Conservation (phyloP, 495 filamentous ascomycete genomes). For the Neurospora tetraspora region DNA sequence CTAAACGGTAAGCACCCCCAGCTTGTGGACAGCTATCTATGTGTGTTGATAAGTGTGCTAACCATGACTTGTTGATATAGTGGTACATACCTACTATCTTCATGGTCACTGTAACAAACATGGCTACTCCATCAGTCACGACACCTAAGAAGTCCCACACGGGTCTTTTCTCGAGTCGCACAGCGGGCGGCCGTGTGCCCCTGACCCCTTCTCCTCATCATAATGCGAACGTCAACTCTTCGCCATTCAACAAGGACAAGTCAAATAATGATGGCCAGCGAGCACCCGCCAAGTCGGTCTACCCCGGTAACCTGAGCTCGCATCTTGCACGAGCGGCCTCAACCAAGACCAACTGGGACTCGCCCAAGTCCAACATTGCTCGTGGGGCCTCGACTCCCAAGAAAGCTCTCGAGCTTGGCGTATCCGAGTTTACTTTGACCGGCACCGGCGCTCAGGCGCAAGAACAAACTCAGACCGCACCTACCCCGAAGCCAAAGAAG, state of each 20-base stretch:
- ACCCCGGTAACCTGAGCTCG: conserved; percentile 57
- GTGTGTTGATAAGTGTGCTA: conserved; percentile 6
- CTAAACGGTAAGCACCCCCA: conserved; percentile 35
- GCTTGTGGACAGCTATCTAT: neutral
- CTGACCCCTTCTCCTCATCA: conserved; percentile 81
- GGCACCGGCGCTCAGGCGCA: conserved; percentile 51
- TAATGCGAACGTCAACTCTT: conserved; percentile 45
- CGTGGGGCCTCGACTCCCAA: conserved; percentile 53
- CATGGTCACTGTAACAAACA: conserved; percentile 38
- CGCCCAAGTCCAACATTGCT: conserved; percentile 93
- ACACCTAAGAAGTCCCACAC: conserved; percentile 91
- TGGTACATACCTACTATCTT: conserved; percentile 22
- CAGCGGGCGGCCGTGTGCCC: conserved; percentile 88
- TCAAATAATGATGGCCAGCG: conserved; percentile 38
- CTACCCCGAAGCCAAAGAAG: conserved; percentile 54
- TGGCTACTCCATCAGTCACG: conserved; percentile 82
- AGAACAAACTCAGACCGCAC: conserved; percentile 52
- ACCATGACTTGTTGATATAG: conserved; percentile 31
- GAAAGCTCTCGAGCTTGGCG: conserved; percentile 77
- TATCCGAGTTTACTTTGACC: conserved; percentile 85
- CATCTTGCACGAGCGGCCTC: conserved; percentile 60
- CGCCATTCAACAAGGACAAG: conserved; percentile 74
- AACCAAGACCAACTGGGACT: conserved; percentile 55
- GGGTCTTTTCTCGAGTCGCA: conserved; percentile 83
- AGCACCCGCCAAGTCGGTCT: conserved; percentile 54